Evolutionary conservation across 306 rosid species (phyloP), one percentile per base, ranked within the genome.

Genomic region (Geum urbanum): DNA sequence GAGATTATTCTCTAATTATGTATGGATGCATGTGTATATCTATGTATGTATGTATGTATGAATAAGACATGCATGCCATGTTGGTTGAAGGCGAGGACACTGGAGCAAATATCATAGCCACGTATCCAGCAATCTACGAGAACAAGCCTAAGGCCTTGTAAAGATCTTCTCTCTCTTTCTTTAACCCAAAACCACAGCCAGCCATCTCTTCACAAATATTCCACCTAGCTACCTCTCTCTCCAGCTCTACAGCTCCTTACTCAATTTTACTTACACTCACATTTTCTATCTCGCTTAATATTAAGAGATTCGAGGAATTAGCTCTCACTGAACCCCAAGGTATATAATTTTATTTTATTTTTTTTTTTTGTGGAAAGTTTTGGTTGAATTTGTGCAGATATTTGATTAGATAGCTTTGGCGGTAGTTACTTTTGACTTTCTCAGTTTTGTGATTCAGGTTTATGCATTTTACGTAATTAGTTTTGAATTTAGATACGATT

Each of bases 51-150:
- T 69, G 39, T 3, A 15, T 49, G n/a, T 12, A 53, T 37, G 52
- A 0, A 60, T 60, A 32, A 13, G 77, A 44, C 72, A 74, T 84
- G 83, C 76, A 79, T 71, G 79, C 60, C 27, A 24, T 2, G 27
- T n/a, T n/a, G n/a, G n/a, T n/a, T n/a, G n/a, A n/a, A 24, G 85
- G 75, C 63, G 81, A 80, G 89, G 64, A 89, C 86, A 88, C 27
- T 24, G 27, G 27, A 24, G 27, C 27, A 91, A 91, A 86, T 91
- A 91, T 91, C 92, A 80, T 74, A 50, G 92, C 88, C 97, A 91
- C 97, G 97, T 86, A 83, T 43, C 69, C 81, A 72, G 41, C 46
- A 74, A 77, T 60, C 77, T 62, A 41, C 20, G 67, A 87, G 69
- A 47, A 41, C 59, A 68, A 79, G 61, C 78, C 85, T 80, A 63